Evolutionary conservation across 495 filamentous ascomycete species (phyloP), one percentile per base, ranked within the genome.

Genomic region (Penicilliopsis zonata): DNA sequence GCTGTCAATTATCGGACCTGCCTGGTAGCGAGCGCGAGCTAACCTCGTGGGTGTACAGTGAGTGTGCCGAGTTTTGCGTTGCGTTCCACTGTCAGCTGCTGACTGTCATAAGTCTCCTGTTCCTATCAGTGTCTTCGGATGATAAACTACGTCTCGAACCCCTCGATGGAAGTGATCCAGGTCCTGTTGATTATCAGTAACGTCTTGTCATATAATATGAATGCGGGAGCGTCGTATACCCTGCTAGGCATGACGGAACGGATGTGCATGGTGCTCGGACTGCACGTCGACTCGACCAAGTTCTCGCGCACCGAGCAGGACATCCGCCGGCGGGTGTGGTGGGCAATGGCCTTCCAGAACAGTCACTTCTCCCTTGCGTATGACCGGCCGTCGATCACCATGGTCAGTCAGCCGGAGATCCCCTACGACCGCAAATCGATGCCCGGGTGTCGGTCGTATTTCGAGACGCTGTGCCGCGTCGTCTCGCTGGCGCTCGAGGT

Each of bases 1-100:
- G 82, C 6, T 80, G 76, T 13, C 83, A 92, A 52, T 78, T 80
- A 42, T 80, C 80, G 10, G 72, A 77, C 42, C 62, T 78, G 4
- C 69, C 80, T 3, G 56, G 59, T 18, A 65, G 57, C 27, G 64
- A 74, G 35, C 49, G 70, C 20, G 69, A 75, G 41, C 46, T 75
- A 49, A 74, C 69, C 9, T 77, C 71, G 18, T 72, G 73, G 51
- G 65, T 76, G 44, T 76, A 74, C 44, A 53, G 67, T 71, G 36
- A 23, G 65, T 49, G 23, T 24, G 12, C 6, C 15, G 7, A 19
- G 12, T 16, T 30, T 13, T 5, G 10, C n/a, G 30, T 21, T 29
- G 9, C 3, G 13, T 22, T 6, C 19, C 12, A 2, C 26, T 43
- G 13, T 47, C 48, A 26, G 46, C 27, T 24, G 10, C 31, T 35